These are phyloP conservation scores for Camellia oleifera DNA, from an alignment of 179 eudicot species.

Conservation along the genomic window DNA sequence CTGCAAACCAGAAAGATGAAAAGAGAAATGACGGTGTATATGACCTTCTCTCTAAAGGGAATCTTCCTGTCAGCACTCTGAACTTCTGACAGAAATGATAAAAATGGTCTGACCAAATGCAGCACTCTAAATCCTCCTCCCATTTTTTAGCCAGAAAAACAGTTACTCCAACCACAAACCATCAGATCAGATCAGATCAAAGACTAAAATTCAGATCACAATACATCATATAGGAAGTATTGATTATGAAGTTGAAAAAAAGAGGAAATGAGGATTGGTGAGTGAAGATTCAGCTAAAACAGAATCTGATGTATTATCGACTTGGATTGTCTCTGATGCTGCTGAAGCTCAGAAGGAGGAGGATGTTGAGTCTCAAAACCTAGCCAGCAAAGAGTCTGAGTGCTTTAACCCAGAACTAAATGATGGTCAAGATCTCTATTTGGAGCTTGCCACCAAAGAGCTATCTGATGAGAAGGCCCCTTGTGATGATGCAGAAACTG, in stretches of 20 bases:
- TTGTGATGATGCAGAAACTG: too few relatives aligned
- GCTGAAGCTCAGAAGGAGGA: too few relatives aligned
- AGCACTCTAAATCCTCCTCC: slow-evolving; percentile 85
- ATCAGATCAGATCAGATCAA: not conserved
- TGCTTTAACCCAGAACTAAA: too few relatives aligned
- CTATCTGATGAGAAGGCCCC: too few relatives aligned
- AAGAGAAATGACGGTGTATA: slow-evolving; percentile 76
- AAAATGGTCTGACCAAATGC: slow-evolving; percentile 79
- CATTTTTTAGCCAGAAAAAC: slow-evolving; percentile 27
- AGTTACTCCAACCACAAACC: not conserved
- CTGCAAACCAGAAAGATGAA: slow-evolving; percentile 83
- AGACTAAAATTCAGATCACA: not conserved
- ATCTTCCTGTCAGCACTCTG: slow-evolving; percentile 75
- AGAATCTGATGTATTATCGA: too few relatives aligned
- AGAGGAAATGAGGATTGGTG: not conserved
- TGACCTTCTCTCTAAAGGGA: slow-evolving; percentile 81
- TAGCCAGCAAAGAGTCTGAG: too few relatives aligned
- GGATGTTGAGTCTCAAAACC: too few relatives aligned
- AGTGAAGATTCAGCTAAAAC: too few relatives aligned
- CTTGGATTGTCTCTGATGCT: too few relatives aligned
- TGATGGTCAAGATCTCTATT: too few relatives aligned
- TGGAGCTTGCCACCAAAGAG: too few relatives aligned
- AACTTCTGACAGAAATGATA: slow-evolving; percentile 74
- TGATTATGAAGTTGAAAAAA: too few relatives aligned
- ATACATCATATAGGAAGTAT: not conserved